Base-by-base conservation (phyloP, 2,329 filamentous ascomycete species). In the Aspergillus caelatus region DNA sequence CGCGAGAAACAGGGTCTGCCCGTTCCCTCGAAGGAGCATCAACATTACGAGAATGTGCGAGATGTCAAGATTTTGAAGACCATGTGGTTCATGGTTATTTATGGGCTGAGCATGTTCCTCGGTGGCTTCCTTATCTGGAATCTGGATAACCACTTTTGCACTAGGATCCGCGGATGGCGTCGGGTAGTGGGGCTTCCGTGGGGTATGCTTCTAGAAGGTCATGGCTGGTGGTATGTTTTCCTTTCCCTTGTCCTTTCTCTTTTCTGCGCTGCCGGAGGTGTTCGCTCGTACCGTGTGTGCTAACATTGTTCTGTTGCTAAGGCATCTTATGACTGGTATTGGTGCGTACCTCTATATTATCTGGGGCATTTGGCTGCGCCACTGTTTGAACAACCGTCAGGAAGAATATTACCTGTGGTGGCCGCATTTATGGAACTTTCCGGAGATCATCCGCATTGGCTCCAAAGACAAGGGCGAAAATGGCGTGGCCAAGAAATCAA, bases 291-390 rank as follows among this genome's bases (percentile, higher is more conserved):
- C 21, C 21, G 14, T 50, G 16, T 67, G 64, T 57, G 68, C 64
- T 73, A 60, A 64, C 32, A 30, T 46, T 60, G 41, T 54, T 30
- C 3, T 39, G 7, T 54, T 34, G 36, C 34, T 8, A 59, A 85
- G 90, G 90, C 92, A 94, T 78, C 73, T 94, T 43, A 89, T 94
- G 84, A 95, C 92, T 0, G 92, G 92, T 14, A 82, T 89, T 41
- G 92, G 92, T 75, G 92, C 92, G 19, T 96, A 96, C 77, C 91
- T 90, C 73, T 93, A 94, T 74, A 92, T 96, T 69, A 82, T 88
- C 16, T 96, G 92, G 92, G 90, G 91, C 16, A 88, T 94, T 30
- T 94, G 91, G 89, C 83, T 95, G 21, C 86, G 91, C 46, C 88
- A 90, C 66, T 93, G 91, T 70, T 80, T 95, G 57, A 91, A 93